These are phyloP conservation scores for Nevesoporus exiguus DNA, from an alignment of 768 basidiomycete species.

Conservation along the genomic window DNA sequence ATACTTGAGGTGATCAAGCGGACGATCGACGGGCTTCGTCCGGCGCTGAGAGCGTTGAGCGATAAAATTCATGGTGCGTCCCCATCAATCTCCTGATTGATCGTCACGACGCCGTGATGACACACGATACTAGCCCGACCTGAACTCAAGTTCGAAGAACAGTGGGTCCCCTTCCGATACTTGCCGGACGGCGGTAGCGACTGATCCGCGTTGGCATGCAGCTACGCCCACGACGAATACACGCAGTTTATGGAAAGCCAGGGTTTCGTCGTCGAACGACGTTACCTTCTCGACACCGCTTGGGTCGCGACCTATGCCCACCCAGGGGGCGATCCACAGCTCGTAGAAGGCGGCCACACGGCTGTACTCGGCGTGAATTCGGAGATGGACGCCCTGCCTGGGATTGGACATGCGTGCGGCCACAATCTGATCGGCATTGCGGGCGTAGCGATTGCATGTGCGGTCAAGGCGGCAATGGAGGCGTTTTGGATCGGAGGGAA, in stretches of 20 bases:
- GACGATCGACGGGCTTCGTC: slow-evolving; percentile 49
- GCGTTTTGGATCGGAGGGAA: slow-evolving; percentile 61
- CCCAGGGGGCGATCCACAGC: background rate
- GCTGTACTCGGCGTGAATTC: slow-evolving; percentile 65
- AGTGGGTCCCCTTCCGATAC: slow-evolving; percentile 36
- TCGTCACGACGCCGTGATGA: background rate
- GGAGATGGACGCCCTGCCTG: slow-evolving; percentile 65
- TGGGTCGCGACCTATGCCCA: slow-evolving; percentile 68
- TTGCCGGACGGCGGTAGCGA: background rate
- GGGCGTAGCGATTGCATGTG: slow-evolving; percentile 69
- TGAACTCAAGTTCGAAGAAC: slow-evolving; percentile 65
- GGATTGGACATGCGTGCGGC: slow-evolving; percentile 71
- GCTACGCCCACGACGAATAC: slow-evolving; percentile 64
- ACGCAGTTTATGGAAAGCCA: slow-evolving; percentile 64
- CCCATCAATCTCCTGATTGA: background rate
- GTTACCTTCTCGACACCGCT: slow-evolving; percentile 66
- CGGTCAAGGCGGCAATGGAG: slow-evolving; percentile 58
- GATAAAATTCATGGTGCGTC: slow-evolving; percentile 64
- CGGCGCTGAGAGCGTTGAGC: slow-evolving; percentile 57
- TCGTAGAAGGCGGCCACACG: background rate
- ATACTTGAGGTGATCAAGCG: slow-evolving; percentile 59
- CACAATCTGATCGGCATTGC: slow-evolving; percentile 78
- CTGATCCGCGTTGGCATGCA: background rate
- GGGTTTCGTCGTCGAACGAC: slow-evolving; percentile 60
- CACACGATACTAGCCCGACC: slow-evolving; percentile 54